phyloP scores from a whole-genome alignment of 208 protist species.

The Trichomonas vaginalis region DNA sequence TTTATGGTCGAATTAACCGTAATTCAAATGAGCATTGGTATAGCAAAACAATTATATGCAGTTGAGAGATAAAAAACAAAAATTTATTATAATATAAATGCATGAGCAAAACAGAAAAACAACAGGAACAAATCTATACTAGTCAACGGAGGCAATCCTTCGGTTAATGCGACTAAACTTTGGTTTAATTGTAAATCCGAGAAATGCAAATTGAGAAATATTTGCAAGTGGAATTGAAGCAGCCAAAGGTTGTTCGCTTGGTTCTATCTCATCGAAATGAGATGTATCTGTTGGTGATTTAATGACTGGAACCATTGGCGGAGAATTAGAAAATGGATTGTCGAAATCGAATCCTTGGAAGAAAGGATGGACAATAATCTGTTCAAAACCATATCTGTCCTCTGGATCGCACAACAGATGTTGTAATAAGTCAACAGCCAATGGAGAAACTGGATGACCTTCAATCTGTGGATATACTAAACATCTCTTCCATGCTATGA shows the following conservation, averaged over 20 bases:
- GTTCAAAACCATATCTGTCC: neutral
- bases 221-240: neutral
- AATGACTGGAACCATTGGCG: neutral
- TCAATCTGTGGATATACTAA: constrained; percentile 14
- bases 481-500: constrained; percentile 43
- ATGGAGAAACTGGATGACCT: neutral
- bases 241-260: neutral
- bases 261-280: neutral
- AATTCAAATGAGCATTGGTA: too few species aligned
- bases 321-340: neutral
- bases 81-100: too few species aligned
- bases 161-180: neutral
- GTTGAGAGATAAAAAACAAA: too few species aligned
- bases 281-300: neutral
- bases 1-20: too few species aligned
- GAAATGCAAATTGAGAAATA: neutral
- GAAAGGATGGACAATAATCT: neutral
- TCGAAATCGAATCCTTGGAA: constrained; percentile 1
- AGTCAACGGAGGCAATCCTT: neutral
- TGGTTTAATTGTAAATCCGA: neutral
- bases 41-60: too few species aligned
- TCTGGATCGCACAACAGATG: neutral
- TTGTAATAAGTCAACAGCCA: neutral
- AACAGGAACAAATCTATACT: too few species aligned
- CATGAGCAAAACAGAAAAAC: too few species aligned